A percentile compares a stretch with the other conserved stretches of the same genome.
phyloP scores from a whole-genome alignment of 257 asterid species.

The Osmanthus fragrans region DNA sequence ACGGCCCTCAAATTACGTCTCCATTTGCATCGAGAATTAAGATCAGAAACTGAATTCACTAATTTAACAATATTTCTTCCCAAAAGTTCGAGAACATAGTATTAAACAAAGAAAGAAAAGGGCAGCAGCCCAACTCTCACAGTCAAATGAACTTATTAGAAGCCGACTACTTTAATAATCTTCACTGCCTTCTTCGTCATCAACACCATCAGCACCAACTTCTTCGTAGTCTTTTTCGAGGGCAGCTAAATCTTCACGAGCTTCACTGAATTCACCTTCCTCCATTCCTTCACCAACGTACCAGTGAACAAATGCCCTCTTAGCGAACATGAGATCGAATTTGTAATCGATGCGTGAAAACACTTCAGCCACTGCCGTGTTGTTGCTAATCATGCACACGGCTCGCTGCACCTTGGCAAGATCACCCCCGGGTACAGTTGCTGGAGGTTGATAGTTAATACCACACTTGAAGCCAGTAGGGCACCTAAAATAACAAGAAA shows the following conservation, averaged over 20 bases:
- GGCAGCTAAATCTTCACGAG: background rate
- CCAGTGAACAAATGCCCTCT: slow-evolving; percentile 18
- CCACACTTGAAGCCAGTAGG: slow-evolving; percentile 17
- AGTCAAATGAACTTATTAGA: background rate
- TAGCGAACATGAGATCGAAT: slow-evolving; percentile 11
- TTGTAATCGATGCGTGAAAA: slow-evolving; percentile 9
- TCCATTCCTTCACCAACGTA: slow-evolving; percentile 20
- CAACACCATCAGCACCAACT: background rate
- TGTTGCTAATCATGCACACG: slow-evolving; percentile 15
- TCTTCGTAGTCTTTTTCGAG: background rate
- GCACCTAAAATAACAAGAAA: slow-evolving; percentile 1
- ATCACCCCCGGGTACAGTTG: slow-evolving; percentile 8
- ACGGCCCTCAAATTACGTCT: too few relatives aligned
- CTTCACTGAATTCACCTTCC: background rate
- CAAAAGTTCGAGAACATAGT: slow-evolving; percentile 3
- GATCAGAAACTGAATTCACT: too few relatives aligned
- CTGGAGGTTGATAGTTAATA: slow-evolving; percentile 16
- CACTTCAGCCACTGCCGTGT: slow-evolving; percentile 6
- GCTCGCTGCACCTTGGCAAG: slow-evolving; percentile 18
- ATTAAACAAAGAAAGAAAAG: background rate
- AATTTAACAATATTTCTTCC: too few relatives aligned
- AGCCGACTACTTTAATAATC: background rate
- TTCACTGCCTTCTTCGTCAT: background rate
- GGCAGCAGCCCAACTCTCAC: background rate
- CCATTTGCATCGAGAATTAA: too few relatives aligned